These are phyloP conservation scores for Pseudozyma sp. DNA, from an alignment of 1,284 basidiomycete genomes.

Conservation along the genomic window DNA sequence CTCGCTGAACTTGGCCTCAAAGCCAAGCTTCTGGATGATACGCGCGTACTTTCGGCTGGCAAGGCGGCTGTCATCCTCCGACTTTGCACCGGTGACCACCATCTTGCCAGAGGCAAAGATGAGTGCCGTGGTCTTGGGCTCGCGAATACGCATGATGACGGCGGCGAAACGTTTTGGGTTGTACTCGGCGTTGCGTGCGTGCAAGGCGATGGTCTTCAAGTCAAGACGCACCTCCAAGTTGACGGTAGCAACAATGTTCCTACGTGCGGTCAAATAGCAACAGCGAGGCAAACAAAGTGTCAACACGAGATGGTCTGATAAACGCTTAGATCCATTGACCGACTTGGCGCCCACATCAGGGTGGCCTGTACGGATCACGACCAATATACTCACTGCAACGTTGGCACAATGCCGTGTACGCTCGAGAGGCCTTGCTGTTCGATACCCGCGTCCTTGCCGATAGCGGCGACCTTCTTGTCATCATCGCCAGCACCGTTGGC, in stretches of 20 bases:
- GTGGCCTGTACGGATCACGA: background rate
- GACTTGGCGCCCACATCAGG: background rate
- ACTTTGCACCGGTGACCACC: slow-evolving; percentile 99
- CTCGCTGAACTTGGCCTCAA: slow-evolving; percentile 99
- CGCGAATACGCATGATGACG: slow-evolving; percentile 99
- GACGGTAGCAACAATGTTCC: slow-evolving; percentile 98
- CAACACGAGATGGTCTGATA: slow-evolving; percentile 10
- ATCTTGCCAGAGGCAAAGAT: slow-evolving; percentile 99
- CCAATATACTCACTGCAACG: slow-evolving; percentile 68
- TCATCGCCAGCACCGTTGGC: slow-evolving; percentile 38
- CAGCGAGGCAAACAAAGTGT: slow-evolving; percentile 11
- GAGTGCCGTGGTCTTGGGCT: slow-evolving; percentile 98
- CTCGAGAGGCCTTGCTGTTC: slow-evolving; percentile 65
- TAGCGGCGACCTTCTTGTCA: slow-evolving; percentile 35
- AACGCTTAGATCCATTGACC: too few relatives aligned
- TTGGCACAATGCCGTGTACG: slow-evolving; percentile 69
- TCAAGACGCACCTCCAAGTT: slow-evolving; percentile 97
- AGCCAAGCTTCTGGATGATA: slow-evolving; percentile 99
- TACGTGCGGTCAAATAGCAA: slow-evolving; percentile 48
- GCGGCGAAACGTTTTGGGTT: slow-evolving; percentile 99
- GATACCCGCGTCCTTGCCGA: slow-evolving; percentile 39
- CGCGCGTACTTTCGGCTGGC: slow-evolving; percentile 99
- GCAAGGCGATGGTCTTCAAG: slow-evolving; percentile 97
- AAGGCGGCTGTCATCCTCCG: slow-evolving; percentile 95
- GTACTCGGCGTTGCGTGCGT: slow-evolving; percentile 98